Evolutionary conservation across 2,329 filamentous ascomycete species (phyloP), one percentile per base, ranked within the genome.

Genomic region (Exserohilum rostratum): DNA sequence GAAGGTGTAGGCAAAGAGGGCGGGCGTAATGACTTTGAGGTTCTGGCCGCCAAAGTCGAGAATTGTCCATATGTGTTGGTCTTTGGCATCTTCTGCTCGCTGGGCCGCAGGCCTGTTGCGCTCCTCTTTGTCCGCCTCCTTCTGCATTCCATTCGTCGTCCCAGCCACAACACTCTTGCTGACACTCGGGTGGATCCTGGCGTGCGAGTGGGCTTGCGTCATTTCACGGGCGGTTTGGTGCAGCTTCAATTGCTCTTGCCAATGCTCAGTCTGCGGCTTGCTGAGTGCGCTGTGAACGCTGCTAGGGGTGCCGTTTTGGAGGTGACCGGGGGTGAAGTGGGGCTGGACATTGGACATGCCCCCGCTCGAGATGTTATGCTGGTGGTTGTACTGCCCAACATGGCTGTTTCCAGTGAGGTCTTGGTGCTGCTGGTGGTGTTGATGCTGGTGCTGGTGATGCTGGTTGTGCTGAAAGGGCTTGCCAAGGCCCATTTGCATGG

Each of bases 1-100:
- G 75, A 99, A 98, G 39, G 84, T 84, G 77, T 98, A 99, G 64
- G 77, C 77, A 79, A 98, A 98, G 29, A 99, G 81, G 39, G 89
- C 85, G 7, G 85, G 79, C 1, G 92, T 87, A 29, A 99, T 82
- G 55, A 91, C 90, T 64, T 92, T 89, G 44, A 99, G 81, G 17
- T 93, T 93, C 78, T 98, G 95, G n/a, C 95, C 95, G 66, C 93
- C 95, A 73, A 98, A 88, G 76, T 99, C 95, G 66, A 99, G 82
- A 61, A 93, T 92, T 74, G 91, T 86, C 95, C 95, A 98, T 68
- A 93, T 89, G 75, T 96, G 90, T 61, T 72, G 78, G 65, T 77
- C 74, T 53, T 77, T 69, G 11, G 51, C 67, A 40, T 74, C 69
- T n/a, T 71, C 70, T 22, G 68, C 71, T 37, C 74, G 64, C 67